Percentiles rank a stretch among this genome's conserved stretches.
Evolutionary conservation across 2,329 filamentous ascomycete genomes (phyloP).

Genomic region (Diaporthe amygdali): DNA sequence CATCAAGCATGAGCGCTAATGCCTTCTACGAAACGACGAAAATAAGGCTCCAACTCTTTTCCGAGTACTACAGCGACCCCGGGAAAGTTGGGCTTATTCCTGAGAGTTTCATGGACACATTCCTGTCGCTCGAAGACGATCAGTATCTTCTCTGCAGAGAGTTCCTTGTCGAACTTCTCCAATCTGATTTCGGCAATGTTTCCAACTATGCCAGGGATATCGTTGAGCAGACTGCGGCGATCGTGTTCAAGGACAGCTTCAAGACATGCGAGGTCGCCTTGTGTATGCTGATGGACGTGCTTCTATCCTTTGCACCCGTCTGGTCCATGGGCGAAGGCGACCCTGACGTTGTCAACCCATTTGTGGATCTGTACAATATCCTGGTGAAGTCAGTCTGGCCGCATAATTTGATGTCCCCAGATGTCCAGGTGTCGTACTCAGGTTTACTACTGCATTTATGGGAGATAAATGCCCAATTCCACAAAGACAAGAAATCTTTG

Average conservation of each 20-base stretch:
- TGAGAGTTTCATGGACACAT: constrained; percentile 51
- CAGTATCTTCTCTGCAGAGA: constrained; percentile 57
- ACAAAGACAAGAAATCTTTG: constrained; percentile 51
- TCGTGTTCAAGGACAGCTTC: constrained; percentile 64
- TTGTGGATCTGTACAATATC: constrained; percentile 79
- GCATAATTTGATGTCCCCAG: constrained; percentile 72
- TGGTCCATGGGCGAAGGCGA: constrained; percentile 67
- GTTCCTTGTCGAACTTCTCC: constrained; percentile 57
- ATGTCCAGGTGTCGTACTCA: constrained; percentile 70
- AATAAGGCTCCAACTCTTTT: constrained; percentile 51
- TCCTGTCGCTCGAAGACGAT: constrained; percentile 56
- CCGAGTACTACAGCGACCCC: constrained; percentile 45
- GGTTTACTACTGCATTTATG: constrained; percentile 74
- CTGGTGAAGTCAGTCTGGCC: constrained; percentile 72
- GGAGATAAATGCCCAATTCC: constrained; percentile 70
- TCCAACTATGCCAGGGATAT: constrained; percentile 52
- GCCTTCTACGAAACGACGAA: constrained; percentile 56
- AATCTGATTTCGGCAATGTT: constrained; percentile 56
- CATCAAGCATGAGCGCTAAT: constrained; percentile 45
- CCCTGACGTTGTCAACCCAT: constrained; percentile 61
- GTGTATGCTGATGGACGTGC: constrained; percentile 68
- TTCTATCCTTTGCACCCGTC: constrained; percentile 65
- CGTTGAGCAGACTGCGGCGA: constrained; percentile 54
- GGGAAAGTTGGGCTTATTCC: constrained; percentile 57
- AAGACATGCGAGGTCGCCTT: constrained; percentile 78